Base-by-base conservation (phyloP, 2,329 filamentous ascomycete genomes). In the Aspergillus persii region DNA sequence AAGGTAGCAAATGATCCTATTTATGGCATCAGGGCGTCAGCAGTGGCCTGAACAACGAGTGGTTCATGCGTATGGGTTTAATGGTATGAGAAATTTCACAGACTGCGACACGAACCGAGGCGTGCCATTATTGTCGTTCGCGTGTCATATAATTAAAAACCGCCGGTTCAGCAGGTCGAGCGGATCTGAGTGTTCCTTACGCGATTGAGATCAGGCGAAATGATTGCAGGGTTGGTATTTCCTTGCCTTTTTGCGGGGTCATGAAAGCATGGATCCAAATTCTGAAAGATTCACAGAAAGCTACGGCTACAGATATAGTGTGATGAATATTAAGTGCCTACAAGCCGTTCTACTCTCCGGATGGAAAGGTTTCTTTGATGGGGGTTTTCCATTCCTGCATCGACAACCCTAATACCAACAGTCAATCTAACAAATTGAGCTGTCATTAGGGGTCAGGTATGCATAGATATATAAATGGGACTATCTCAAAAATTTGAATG, bases 1-100 rank as follows among this genome's bases (percentile, higher is more conserved):
- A 71, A 65, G 31, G 63, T 67, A 5, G 74, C 75, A 49, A 76
- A 64, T 29, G 78, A 80, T 60, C 77, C 78, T 3, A 72, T 75
- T 7, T 79, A 79, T 18, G 50, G 57, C n/a, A 41, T 41, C 2
- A 27, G 47, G 74, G 41, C 67, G 69, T 36, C 69, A 72, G 50
- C 69, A 73, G 54, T 76, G 74, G 74, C 79, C 75, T 76, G 69
- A 75, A 49, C 58, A 69, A 47, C 44, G 2, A 27, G 44, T 26
- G 3, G 18, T 8, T 8, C 15, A 26, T 27, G 18, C 8, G 44
- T 47, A 23, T 26, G 36, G 11, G 18, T 26, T 23, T 26, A 41
- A n/a, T 18, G 15, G 4, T n/a, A 41, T 41, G 15, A 41, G 4
- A 6, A 41, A n/a, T n/a, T 15, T 12, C 5, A 1, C 36, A 41